These are phyloP conservation scores for Dujonia santamariae DNA, from an alignment of 1,139 yeast genomes.

Conservation along the genomic window DNA sequence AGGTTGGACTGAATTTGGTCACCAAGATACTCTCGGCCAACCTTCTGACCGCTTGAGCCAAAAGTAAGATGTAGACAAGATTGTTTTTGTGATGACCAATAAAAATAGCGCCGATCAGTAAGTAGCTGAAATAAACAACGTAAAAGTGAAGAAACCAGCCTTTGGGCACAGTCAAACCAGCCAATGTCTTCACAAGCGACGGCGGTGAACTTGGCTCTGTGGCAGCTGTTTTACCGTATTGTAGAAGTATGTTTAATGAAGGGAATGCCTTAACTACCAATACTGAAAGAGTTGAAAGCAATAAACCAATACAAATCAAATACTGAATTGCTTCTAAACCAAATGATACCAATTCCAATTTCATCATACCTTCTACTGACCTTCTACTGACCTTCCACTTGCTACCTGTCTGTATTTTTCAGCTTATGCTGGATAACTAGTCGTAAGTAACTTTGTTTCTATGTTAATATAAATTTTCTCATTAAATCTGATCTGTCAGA, in stretches of 20 bases:
- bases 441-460: too few species aligned
- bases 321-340: too few species aligned
- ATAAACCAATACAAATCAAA: conserved; percentile 1
- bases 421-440: too few species aligned
- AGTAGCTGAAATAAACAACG: conserved; percentile 22
- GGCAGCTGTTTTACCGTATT: conserved; percentile 21
- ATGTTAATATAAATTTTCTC: too few species aligned
- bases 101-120: conserved; percentile 3
- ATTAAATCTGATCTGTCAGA: too few species aligned
- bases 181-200: conserved; percentile 6
- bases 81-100: background rate
- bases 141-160: conserved; percentile 49
- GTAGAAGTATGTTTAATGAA: conserved; percentile 15
- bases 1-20: conserved; percentile 41
- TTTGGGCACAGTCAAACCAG: conserved; percentile 43
- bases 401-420: too few species aligned
- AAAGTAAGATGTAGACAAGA: conserved; percentile 15
- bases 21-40: conserved; percentile 55
- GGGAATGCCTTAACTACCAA: conserved; percentile 12
- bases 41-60: conserved; percentile 65
- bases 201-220: conserved; percentile 1
- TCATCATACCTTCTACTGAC: too few species aligned
- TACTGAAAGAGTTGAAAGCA: conserved; percentile 8
- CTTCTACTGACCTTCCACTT: too few species aligned
- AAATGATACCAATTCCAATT: background rate